phyloP scores from a whole-genome alignment of 2,329 filamentous ascomycete species.

The Aureobasidium subglaciale region DNA sequence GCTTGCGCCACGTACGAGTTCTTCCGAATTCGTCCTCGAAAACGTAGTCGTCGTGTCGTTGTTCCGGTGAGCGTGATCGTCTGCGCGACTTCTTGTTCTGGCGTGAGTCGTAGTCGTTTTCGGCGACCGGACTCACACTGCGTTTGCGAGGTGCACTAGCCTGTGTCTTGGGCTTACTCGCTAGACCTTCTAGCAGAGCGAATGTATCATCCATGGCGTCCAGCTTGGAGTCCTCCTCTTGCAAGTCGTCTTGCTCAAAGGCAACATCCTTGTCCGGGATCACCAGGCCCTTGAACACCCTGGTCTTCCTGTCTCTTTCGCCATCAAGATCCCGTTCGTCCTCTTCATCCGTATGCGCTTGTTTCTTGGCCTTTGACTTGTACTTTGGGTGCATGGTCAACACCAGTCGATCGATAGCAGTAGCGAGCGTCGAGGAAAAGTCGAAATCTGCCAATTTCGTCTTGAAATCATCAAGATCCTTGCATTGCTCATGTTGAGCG shows the following conservation, averaged over 20 bases:
- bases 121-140: slow-evolving; percentile 51
- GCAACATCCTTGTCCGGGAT: slow-evolving; percentile 68
- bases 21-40: slow-evolving; percentile 55
- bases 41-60: slow-evolving; percentile 45
- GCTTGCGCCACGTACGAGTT: slow-evolving; percentile 36
- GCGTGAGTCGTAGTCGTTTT: slow-evolving; percentile 24
- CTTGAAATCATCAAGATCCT: slow-evolving; percentile 66
- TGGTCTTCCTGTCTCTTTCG: slow-evolving; percentile 62
- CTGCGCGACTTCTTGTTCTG: slow-evolving; percentile 36
- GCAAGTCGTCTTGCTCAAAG: slow-evolving; percentile 40
- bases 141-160: slow-evolving; percentile 43
- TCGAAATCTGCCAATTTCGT: slow-evolving; percentile 66
- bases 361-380: slow-evolving; percentile 43
- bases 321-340: slow-evolving; percentile 36
- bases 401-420: slow-evolving; percentile 85
- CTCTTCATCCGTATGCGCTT: slow-evolving; percentile 27
- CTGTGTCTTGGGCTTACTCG: slow-evolving; percentile 51
- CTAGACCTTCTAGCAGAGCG: slow-evolving; percentile 75
- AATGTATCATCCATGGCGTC: slow-evolving; percentile 89
- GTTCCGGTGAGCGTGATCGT: slow-evolving; percentile 47
- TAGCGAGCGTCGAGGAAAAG: slow-evolving; percentile 78
- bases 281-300: slow-evolving; percentile 83
- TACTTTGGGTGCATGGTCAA: slow-evolving; percentile 86
- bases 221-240: slow-evolving; percentile 36
- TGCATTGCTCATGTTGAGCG: slow-evolving; percentile 73